Evolutionary conservation across 257 asterid genomes (phyloP), one percentile per base, ranked within the genome.

Genomic region (Gardenia jasminoides): DNA sequence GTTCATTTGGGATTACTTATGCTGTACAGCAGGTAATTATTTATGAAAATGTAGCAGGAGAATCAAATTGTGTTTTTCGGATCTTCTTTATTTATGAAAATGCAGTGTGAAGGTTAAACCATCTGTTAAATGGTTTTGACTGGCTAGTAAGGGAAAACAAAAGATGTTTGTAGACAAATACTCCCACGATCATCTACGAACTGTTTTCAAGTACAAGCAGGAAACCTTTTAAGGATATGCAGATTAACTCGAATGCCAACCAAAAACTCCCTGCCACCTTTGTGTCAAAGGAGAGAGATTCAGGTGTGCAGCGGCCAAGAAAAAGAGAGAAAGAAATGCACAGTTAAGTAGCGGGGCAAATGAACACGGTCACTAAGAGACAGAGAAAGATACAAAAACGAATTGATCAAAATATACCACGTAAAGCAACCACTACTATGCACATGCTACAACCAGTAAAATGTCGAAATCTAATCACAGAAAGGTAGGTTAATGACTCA

Each of bases 381-480:
- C 4, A 36, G 41, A 36, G 41, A 36, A 36, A 36, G 41, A 46
- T 46, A 2, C 12, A 7, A 7, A 70, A 31, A 46, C 20, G 19
- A 46, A 13, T 33, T 24, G 41, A 50, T 41, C 22, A 64, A 66
- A n/a, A 31, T 67, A 19, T 9, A 66, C 39, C 68, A 72, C 48
- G 50, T 41, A 72, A 5, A 1, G 59, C 22, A 26, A 36, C 58
- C 17, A 20, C 74, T 59, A 61, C 15, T 70, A 70, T 75, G 76
- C 84, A 81, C 80, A 70, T 20, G 52, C 67, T 76, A 58, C 59
- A 69, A 33, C 72, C 77, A 39, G 16, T 13, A 81, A 70, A 66
- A 58, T 15, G 44, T 43, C 36, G 19, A 79, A 20, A 64, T 46
- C 65, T 79, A 61, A 66, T 81, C 62, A 76, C 84, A 68, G 66